These are phyloP conservation scores for Digitaria exilis DNA, from an alignment of 202 grass and related monocot genomes.

Conservation along the genomic window DNA sequence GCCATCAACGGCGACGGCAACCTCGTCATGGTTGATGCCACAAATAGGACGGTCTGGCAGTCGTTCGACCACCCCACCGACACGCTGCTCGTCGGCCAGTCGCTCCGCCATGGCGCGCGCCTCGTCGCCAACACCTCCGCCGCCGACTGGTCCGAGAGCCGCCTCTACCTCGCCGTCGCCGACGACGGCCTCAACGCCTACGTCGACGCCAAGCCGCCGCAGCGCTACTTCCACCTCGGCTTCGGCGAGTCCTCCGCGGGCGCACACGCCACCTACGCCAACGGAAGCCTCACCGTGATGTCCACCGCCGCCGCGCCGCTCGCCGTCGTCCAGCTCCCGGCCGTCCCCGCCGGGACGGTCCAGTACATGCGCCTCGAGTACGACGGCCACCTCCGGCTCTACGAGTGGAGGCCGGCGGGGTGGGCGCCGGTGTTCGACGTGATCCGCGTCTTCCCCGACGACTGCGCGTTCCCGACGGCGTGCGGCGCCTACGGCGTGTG, in stretches of 20 bases:
- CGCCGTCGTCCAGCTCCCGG: constrained; percentile 21
- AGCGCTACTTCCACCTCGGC: constrained; percentile 37
- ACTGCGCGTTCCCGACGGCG: constrained; percentile 54
- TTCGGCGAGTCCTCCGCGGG: neutral
- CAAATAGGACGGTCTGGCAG: constrained; percentile 38
- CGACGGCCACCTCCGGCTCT: constrained; percentile 59
- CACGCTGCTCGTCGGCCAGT: constrained; percentile 44
- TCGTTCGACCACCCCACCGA: constrained; percentile 65
- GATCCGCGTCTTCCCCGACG: constrained; percentile 38
- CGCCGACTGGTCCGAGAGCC: constrained; percentile 26
- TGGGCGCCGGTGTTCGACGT: constrained; percentile 41
- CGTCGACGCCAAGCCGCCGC: constrained; percentile 37
- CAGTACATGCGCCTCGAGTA: constrained; percentile 65
- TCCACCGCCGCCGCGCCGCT: neutral
- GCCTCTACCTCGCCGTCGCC: constrained; percentile 41
- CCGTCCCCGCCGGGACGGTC: neutral
- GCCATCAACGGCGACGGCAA: constrained; percentile 46
- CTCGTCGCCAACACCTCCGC: constrained; percentile 38
- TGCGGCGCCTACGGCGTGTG: constrained; percentile 64
- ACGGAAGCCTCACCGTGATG: constrained; percentile 46
- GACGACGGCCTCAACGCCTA: constrained; percentile 34
- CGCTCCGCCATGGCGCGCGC: constrained; percentile 12
- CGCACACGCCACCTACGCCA: constrained; percentile 35
- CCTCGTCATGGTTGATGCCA: constrained; percentile 35
- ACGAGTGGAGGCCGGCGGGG: constrained; percentile 32